These are phyloP conservation scores for Leccinum truebloodii DNA, from an alignment of 768 basidiomycete genomes.

Conservation along the genomic window DNA sequence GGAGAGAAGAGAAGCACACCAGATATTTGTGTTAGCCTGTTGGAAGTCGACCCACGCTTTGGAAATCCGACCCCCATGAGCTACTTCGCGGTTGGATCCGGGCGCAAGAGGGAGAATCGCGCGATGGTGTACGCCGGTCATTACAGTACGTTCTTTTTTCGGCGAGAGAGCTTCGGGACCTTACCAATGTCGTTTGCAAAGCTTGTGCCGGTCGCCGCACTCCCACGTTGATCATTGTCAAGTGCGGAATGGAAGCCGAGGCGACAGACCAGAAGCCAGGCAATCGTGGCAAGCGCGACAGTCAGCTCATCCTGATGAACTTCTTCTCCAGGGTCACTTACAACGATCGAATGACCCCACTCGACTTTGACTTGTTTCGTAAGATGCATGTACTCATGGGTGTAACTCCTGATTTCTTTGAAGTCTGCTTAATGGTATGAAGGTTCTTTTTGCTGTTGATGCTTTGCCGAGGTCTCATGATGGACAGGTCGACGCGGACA, in stretches of 20 bases:
- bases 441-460: conserved; percentile 26
- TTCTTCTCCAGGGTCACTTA: conserved; percentile 99
- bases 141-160: conserved; percentile 68
- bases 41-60: conserved; percentile 94
- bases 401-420: conserved; percentile 98
- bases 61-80: conserved; percentile 96
- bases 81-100: conserved; percentile 88
- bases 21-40: conserved; percentile 88
- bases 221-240: conserved; percentile 92
- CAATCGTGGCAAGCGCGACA: conserved; percentile 97
- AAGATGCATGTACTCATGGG: conserved; percentile 97
- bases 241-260: conserved; percentile 91
- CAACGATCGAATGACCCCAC: conserved; percentile 96
- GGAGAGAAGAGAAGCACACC: conserved; percentile 97
- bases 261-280: conserved; percentile 91
- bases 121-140: conserved; percentile 99
- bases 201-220: conserved; percentile 88
- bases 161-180: neutral
- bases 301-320: conserved; percentile 98
- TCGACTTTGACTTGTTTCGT: conserved; percentile 97
- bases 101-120: conserved; percentile 86
- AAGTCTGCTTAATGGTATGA: conserved; percentile 91
- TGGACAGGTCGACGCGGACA: conserved; percentile 94
- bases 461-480: conserved; percentile 11
- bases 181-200: conserved; percentile 27